Percentiles rank a stretch among this genome's conserved stretches.
Conservation (phyloP, 179 eudicot genomes). For the Nepenthes alata region DNA sequence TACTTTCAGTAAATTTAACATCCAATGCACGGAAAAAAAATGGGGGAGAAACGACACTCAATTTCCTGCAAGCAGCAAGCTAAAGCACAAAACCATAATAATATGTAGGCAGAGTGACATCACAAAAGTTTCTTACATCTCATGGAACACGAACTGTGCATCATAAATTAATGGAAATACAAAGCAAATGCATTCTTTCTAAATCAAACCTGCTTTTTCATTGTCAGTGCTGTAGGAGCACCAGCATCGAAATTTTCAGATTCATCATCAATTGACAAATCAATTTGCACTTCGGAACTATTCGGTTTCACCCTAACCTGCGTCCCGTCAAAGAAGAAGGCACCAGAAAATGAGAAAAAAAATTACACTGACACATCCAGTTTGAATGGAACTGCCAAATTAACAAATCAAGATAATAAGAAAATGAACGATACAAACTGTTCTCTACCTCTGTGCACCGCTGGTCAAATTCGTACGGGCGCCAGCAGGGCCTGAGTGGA, state of each 20-base stretch:
- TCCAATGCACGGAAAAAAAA: too few species aligned
- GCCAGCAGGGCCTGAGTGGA: conserved; percentile 78
- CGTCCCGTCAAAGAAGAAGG: conserved; percentile 7
- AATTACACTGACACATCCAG: neutral
- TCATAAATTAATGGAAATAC: neutral
- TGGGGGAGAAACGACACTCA: too few species aligned
- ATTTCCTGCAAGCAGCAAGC: too few species aligned
- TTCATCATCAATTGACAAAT: conserved; percentile 49
- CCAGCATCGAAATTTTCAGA: conserved; percentile 35
- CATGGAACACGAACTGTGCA: neutral
- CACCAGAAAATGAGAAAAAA: neutral
- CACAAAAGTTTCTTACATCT: too few species aligned
- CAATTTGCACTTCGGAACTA: conserved; percentile 54
- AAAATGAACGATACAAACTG: conserved; percentile 1
- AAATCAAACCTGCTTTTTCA: conserved; percentile 46
- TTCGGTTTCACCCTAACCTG: conserved; percentile 65
- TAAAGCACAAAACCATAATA: too few species aligned
- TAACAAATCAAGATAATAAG: neutral
- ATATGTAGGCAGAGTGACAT: too few species aligned
- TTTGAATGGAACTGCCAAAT: neutral
- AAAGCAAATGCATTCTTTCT: neutral
- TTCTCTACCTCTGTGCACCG: conserved; percentile 51
- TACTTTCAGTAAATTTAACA: too few species aligned
- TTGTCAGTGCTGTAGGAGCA: conserved; percentile 15
- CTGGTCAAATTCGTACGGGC: conserved; percentile 77